Percentiles rank a stretch among this genome's conserved stretches.
phyloP scores from a whole-genome alignment of 164 flowering plant genomes.

The Houttuynia cordata region DNA sequence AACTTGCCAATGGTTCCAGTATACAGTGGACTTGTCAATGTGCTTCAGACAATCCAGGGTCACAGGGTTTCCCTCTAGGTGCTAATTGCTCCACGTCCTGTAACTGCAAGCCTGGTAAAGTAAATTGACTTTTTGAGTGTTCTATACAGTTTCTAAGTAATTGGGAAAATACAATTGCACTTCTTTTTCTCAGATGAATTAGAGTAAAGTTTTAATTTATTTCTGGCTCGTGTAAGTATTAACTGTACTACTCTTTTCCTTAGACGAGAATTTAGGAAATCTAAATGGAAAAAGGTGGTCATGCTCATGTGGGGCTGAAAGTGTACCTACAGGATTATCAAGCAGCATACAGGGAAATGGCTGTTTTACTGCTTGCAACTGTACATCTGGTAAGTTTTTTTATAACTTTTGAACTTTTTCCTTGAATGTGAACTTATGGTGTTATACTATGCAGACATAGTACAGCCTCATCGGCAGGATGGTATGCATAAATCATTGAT shows the following conservation, averaged over 20 bases:
- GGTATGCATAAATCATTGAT: too few species aligned
- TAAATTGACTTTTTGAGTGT: not conserved
- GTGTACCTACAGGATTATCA: conserved; percentile 32
- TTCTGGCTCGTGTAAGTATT: not conserved
- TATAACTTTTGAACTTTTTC: not conserved
- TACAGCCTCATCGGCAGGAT: too few species aligned
- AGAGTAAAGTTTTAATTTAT: not conserved
- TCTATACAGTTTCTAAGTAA: not conserved
- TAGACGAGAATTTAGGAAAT: conserved; percentile 3
- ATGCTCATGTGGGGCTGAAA: conserved; percentile 52
- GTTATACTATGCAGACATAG: too few species aligned
- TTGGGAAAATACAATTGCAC: not conserved
- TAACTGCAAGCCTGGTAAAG: conserved; percentile 9
- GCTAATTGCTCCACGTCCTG: conserved; percentile 10
- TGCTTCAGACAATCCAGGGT: not conserved
- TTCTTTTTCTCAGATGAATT: not conserved
- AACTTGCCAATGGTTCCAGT: not conserved
- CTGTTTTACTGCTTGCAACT: conserved; percentile 81
- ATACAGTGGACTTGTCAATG: not conserved
- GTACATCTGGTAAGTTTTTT: conserved; percentile 50
- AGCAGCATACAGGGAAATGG: conserved; percentile 19
- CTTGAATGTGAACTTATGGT: too few species aligned
- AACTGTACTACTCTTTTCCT: not conserved
- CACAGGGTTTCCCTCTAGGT: not conserved
- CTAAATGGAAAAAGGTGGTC: conserved; percentile 42